Evolutionary conservation across 2,329 filamentous ascomycete genomes (phyloP).

Genomic region (Fusarium newnesense): DNA sequence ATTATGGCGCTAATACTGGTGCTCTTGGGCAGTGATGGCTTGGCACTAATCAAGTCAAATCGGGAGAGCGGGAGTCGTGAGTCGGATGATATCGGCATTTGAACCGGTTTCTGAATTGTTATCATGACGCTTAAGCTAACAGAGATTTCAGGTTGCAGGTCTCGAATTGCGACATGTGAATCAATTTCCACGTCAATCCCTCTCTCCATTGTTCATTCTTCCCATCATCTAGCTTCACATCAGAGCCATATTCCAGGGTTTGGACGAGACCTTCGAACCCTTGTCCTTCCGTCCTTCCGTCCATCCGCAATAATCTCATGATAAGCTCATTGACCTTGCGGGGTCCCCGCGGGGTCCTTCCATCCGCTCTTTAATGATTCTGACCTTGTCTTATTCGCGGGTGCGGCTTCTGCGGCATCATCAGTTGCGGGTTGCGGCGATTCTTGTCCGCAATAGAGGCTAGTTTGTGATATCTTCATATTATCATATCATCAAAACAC

Average conservation of each 20-base stretch:
- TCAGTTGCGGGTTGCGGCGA: background rate
- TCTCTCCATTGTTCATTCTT: background rate
- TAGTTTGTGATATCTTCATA: background rate
- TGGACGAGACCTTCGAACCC: background rate
- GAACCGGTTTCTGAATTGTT: background rate
- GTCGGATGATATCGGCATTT: slow-evolving; percentile 16
- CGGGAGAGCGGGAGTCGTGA: background rate
- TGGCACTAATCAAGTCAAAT: background rate
- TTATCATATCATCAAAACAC: background rate
- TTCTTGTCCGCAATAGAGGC: background rate
- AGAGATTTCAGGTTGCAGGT: background rate
- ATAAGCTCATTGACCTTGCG: background rate
- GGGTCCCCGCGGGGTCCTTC: background rate
- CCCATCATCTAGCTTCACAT: background rate
- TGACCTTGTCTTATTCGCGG: background rate
- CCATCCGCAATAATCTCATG: background rate
- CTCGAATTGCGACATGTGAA: no score
- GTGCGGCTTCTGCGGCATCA: background rate
- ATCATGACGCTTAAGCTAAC: background rate
- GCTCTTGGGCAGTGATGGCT: background rate
- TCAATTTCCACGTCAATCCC: background rate
- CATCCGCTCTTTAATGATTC: background rate
- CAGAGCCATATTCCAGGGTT: background rate
- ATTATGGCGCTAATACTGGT: background rate
- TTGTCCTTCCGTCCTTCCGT: background rate